These are phyloP conservation scores for Acanthamoeba royreba DNA, from an alignment of 208 protist genomes.

Conservation along the genomic window DNA sequence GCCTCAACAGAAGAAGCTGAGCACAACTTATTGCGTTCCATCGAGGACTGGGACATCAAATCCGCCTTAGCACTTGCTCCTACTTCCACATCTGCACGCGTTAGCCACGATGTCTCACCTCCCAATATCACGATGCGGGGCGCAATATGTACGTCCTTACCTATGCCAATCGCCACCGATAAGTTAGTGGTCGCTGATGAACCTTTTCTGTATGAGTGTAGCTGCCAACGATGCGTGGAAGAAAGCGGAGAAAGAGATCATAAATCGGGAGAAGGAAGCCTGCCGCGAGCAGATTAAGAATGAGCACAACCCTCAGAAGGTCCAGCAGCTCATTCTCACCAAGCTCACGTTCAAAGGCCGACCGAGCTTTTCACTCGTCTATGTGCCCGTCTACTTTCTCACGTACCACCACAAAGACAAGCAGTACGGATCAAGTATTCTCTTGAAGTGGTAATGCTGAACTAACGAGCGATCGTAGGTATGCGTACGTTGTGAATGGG, in stretches of 20 bases:
- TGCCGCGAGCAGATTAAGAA: background rate
- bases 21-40: background rate
- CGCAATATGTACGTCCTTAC: too few species aligned
- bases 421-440: background rate
- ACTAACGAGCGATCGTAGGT: background rate
- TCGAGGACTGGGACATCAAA: background rate
- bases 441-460: background rate
- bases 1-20: background rate
- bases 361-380: background rate
- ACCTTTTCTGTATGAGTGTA: background rate
- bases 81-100: background rate
- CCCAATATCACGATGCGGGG: too few species aligned
- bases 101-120: background rate
- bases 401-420: slow-evolving; percentile 21
- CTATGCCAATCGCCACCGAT: too few species aligned
- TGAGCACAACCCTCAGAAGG: slow-evolving; percentile 18
- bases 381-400: background rate
- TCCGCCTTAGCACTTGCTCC: background rate
- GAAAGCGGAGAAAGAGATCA: slow-evolving; percentile 32
- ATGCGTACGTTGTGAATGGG: background rate
- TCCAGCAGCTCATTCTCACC: slow-evolving; percentile 36
- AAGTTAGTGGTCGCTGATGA: too few species aligned
- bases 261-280: background rate
- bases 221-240: slow-evolving; percentile 9
- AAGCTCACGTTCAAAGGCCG: slow-evolving; percentile 28